Evolutionary conservation across 768 basidiomycete genomes (phyloP), one percentile per base, ranked within the genome.

Genomic region (Astraeus odoratus): DNA sequence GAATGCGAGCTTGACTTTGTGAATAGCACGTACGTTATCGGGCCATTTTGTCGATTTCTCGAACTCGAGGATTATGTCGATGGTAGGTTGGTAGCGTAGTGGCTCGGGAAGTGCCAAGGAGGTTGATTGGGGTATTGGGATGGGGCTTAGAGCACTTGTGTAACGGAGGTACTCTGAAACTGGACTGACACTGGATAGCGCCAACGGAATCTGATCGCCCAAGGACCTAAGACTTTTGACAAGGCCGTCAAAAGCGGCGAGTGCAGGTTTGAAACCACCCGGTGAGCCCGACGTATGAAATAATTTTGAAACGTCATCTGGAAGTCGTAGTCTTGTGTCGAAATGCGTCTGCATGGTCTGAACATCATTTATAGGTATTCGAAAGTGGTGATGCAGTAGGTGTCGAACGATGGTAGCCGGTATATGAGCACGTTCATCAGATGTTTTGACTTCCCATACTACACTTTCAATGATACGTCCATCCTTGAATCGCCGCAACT

Each of bases 11-110:
- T 98, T 98, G 64, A 92, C 83, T 51, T 90, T 90, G 61, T 96
- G 95, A 38, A 97, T 86, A 0, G 93, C 92, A 15, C 72, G 74
- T 4, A 98, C 74, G 52, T 98, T 92, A 57, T 98, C 94, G 0
- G 96, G 95, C 96, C 96, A 99, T 50, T 78, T 78, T 0, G 84
- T 81, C 0, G 92, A 95, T 50, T 84, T 86, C 60, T 98, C 95
- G 55, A 97, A 96, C 61, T 94, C 86, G 25, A 98, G 64, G 19
- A 92, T 61, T 39, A 92, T 67, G 12, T 86, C 77, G 51, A 92
- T 85, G 3, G 77, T 73, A 0, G 83, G 77, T 10, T 83, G 59
- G 57, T 83, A 86, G 8, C 78, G 76, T 8, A 86, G 78, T 43
- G 77, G 77, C 1, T 66, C 55, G 0, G 83, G 81, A 5, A 87